A percentile compares a stretch with the other conserved stretches of the same genome.
phyloP scores from a whole-genome alignment of 1,284 basidiomycete species.

The Inonotus hispidus region DNA sequence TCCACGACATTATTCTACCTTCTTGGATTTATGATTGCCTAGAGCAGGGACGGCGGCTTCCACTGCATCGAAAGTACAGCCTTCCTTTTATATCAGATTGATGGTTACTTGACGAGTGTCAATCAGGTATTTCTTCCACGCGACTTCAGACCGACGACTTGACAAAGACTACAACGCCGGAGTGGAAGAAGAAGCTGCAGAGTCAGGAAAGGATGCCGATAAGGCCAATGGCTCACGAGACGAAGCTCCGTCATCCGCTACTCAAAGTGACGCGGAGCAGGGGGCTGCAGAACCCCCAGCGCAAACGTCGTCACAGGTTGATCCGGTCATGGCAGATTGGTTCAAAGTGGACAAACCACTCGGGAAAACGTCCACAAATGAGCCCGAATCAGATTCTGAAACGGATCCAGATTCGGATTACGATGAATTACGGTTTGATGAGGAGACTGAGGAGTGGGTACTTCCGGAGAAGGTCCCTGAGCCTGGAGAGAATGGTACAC shows the following conservation, averaged over 20 bases:
- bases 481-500: background rate
- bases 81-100: background rate
- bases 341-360: slow-evolving; percentile 40
- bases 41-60: slow-evolving; percentile 44
- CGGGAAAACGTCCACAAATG: slow-evolving; percentile 4
- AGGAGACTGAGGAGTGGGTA: slow-evolving; percentile 44
- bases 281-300: background rate
- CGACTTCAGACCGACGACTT: slow-evolving; percentile 36
- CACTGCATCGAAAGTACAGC: slow-evolving; percentile 61
- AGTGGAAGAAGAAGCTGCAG: slow-evolving; percentile 25
- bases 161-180: slow-evolving; percentile 25
- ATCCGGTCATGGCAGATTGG: slow-evolving; percentile 51
- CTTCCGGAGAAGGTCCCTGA: background rate
- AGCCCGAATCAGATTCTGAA: slow-evolving; percentile 47
- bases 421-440: slow-evolving; percentile 35
- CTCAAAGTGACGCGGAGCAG: slow-evolving; percentile 19
- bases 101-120: background rate
- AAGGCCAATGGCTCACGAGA: background rate
- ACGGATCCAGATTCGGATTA: slow-evolving; percentile 59
- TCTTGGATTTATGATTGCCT: slow-evolving; percentile 82
- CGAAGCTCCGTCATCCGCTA: background rate
- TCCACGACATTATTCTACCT: slow-evolving; percentile 69
- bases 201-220: slow-evolving; percentile 18
- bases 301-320: slow-evolving; percentile 20
- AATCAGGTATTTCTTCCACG: slow-evolving; percentile 69